Percentiles rank a stretch among this genome's conserved stretches.
These are phyloP conservation scores for Sabuloglossum arenarium DNA, from an alignment of 495 filamentous ascomycete genomes.

Conservation along the genomic window DNA sequence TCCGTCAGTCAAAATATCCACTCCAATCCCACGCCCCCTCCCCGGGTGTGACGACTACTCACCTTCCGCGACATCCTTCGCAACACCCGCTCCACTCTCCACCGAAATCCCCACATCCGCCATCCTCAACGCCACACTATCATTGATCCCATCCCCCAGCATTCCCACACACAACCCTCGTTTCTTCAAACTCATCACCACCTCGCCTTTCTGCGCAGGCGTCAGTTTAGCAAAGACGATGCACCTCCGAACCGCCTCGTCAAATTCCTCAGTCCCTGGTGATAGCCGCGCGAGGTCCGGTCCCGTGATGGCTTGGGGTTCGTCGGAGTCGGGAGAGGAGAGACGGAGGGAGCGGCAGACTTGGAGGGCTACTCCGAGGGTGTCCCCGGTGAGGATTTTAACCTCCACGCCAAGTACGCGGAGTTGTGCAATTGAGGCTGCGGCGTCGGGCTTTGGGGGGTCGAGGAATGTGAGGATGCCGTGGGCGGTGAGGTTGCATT, in stretches of 20 bases:
- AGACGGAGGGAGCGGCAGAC: constrained; percentile 1
- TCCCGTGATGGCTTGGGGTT: not conserved
- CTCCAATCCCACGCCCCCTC: no score
- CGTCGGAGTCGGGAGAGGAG: no score
- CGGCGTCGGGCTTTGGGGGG: constrained; percentile 1
- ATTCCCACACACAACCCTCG: not conserved
- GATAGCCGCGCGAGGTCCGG: not conserved
- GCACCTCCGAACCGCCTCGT: not conserved
- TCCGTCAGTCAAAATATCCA: no score
- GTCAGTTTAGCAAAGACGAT: constrained; percentile 2
- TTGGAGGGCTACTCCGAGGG: not conserved
- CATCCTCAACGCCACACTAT: not conserved
- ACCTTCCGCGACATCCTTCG: not conserved
- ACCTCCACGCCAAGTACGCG: not conserved
- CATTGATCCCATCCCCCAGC: not conserved
- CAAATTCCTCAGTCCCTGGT: not conserved
- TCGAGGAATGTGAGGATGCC: constrained; percentile 4
- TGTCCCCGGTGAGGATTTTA: constrained; percentile 1
- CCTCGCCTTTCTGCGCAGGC: not conserved
- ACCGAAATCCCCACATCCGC: not conserved
- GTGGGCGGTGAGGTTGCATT: not conserved
- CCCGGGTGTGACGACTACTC: not conserved
- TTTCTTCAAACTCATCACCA: not conserved
- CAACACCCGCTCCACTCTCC: not conserved
- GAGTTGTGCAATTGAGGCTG: not conserved